Conservation (phyloP, 2,329 filamentous ascomycete genomes). For the Aspergillus phoenicis region DNA sequence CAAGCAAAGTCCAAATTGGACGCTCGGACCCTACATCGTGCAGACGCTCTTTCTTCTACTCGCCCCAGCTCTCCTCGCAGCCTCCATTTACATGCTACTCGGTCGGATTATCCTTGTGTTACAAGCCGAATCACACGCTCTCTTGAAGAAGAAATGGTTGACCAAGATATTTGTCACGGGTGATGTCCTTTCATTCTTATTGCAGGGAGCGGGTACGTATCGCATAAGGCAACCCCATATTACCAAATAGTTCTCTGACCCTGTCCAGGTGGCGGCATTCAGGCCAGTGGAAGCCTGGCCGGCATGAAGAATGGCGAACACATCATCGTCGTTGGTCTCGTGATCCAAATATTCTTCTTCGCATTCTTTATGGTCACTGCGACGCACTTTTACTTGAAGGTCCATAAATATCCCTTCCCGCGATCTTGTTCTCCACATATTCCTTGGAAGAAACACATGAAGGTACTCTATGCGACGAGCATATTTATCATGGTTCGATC, state of each 20-base stretch:
- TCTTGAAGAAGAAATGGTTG: constrained; percentile 38
- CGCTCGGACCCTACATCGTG: not conserved
- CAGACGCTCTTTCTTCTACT: constrained; percentile 1
- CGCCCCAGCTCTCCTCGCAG: constrained; percentile 36
- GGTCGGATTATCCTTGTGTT: constrained; percentile 40
- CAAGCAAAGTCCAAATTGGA: not conserved
- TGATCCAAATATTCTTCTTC: constrained; percentile 63
- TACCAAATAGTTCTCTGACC: not conserved
- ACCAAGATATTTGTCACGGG: constrained; percentile 43
- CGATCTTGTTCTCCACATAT: not conserved
- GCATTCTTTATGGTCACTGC: constrained; percentile 54
- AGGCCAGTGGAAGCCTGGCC: constrained; percentile 9
- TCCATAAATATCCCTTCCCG: constrained; percentile 11
- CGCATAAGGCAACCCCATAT: rapidly evolving
- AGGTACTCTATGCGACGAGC: constrained; percentile 17
- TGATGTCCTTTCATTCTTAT: constrained; percentile 37
- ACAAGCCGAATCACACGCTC: constrained; percentile 34
- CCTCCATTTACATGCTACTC: constrained; percentile 44
- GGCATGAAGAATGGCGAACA: constrained; percentile 23
- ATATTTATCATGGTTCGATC: constrained; percentile 26
- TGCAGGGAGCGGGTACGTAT: constrained; percentile 31
- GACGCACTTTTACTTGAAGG: constrained; percentile 13
- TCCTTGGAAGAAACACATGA: constrained; percentile 16
- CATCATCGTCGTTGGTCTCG: constrained; percentile 58
- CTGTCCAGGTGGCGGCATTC: constrained; percentile 21